Conservation (phyloP, 495 filamentous ascomycete genomes). For the Aspergillus heteromorphus region DNA sequence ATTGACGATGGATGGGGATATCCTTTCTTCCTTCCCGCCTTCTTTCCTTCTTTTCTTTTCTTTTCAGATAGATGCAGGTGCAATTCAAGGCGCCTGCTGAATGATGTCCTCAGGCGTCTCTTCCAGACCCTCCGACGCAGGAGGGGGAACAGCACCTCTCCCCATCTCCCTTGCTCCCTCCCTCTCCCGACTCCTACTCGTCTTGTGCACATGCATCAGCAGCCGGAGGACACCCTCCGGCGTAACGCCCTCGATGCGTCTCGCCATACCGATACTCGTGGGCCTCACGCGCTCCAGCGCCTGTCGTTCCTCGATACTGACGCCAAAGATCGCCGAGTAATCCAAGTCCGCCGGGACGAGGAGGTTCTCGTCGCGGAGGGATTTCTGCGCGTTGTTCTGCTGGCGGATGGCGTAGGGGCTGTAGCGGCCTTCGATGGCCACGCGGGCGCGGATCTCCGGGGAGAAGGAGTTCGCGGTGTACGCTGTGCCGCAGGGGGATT, state of each 20-base stretch:
- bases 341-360: slow-evolving; percentile 70
- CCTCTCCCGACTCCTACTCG: not conserved
- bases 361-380: slow-evolving; percentile 72
- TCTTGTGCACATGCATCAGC: slow-evolving; percentile 38
- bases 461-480: slow-evolving; percentile 46
- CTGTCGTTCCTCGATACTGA: slow-evolving; percentile 72
- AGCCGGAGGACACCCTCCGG: slow-evolving; percentile 44
- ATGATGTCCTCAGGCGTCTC: slow-evolving; percentile 18
- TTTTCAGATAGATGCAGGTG: not conserved
- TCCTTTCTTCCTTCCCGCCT: no score
- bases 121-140: slow-evolving; percentile 2
- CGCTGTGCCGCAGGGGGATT: slow-evolving; percentile 30
- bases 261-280: slow-evolving; percentile 81
- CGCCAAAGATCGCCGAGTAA: slow-evolving; percentile 63
- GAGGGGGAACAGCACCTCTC: not conserved
- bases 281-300: slow-evolving; percentile 66
- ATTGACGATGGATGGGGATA: no score
- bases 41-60: no score
- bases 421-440: slow-evolving; percentile 76
- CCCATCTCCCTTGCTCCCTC: no score
- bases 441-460: slow-evolving; percentile 54
- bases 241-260: slow-evolving; percentile 76
- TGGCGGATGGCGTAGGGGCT: slow-evolving; percentile 78
- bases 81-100: slow-evolving; percentile 1
- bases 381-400: slow-evolving; percentile 52